A percentile compares a stretch with the other conserved stretches of the same genome.
phyloP scores from a whole-genome alignment of 805 yeast species.

The Komagataella ulmi region DNA sequence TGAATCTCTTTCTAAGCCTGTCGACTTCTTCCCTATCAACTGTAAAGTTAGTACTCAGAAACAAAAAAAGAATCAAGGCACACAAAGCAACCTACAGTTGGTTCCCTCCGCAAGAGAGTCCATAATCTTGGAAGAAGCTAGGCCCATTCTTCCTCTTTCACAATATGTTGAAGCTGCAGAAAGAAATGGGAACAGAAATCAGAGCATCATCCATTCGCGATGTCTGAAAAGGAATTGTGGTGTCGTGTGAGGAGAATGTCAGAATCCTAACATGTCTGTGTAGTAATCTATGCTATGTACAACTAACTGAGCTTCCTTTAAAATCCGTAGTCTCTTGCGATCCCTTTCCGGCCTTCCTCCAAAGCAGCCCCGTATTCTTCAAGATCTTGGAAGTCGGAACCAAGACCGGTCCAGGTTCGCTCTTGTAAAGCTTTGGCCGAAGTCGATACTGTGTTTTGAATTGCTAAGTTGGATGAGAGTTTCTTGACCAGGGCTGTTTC shows the following conservation, averaged over 20 bases:
- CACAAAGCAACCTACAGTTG: conserved; percentile 34
- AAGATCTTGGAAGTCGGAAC: conserved; percentile 52
- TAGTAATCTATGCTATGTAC: neutral
- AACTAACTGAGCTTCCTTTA: neutral
- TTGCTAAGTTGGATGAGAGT: conserved; percentile 44
- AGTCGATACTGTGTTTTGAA: conserved; percentile 75
- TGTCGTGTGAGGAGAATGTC: neutral
- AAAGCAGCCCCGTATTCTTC: conserved; percentile 59
- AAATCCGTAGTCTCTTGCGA: conserved; percentile 72
- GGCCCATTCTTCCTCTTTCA: conserved; percentile 34
- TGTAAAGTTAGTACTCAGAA: conserved; percentile 9
- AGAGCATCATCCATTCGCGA: neutral
- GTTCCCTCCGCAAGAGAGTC: conserved; percentile 57
- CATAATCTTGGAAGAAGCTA: conserved; percentile 37
- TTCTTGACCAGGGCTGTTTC: conserved; percentile 31
- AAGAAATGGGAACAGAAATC: neutral
- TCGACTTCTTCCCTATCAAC: conserved; percentile 87
- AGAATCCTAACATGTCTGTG: too few relatives aligned
- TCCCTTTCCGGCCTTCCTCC: conserved; percentile 76
- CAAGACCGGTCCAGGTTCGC: conserved; percentile 80
- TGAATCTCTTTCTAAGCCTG: conserved; percentile 79
- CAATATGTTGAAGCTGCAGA: neutral
- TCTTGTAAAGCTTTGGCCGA: conserved; percentile 67
- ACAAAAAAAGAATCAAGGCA: neutral
- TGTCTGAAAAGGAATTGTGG: too few relatives aligned